phyloP scores from a whole-genome alignment of 2,329 filamentous ascomycete genomes.

The Cladosporium sp. region DNA sequence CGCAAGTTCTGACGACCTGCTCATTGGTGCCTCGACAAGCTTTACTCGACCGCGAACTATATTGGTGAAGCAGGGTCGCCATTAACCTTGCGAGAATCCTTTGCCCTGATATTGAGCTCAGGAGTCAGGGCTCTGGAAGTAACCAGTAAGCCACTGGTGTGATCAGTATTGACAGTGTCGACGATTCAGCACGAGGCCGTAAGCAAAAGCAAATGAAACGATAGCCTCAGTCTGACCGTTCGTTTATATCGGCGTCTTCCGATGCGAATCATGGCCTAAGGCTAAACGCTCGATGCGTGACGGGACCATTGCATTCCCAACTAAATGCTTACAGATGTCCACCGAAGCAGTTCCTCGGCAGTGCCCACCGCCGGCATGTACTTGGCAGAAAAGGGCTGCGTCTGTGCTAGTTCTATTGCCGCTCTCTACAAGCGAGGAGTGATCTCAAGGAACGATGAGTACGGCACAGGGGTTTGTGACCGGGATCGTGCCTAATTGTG shows the following conservation, averaged over 20 bases:
- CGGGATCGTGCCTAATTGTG: slow-evolving; percentile 15
- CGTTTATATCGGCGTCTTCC: background rate
- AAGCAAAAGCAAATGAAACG: slow-evolving; percentile 1
- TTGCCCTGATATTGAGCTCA: slow-evolving; percentile 1
- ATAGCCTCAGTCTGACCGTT: background rate
- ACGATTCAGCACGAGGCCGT: background rate
- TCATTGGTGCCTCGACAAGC: slow-evolving; percentile 1
- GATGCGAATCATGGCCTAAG: background rate
- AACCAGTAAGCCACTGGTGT: background rate
- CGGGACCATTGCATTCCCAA: background rate
- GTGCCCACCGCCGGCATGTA: background rate
- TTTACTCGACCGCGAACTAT: slow-evolving; percentile 6
- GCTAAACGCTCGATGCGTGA: slow-evolving; percentile 6
- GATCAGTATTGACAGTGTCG: background rate
- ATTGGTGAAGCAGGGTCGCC: background rate
- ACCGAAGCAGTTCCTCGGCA: background rate
- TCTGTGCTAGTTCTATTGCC: slow-evolving; percentile 3
- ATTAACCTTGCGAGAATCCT: background rate
- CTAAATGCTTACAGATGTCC: background rate
- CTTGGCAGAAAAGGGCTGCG: slow-evolving; percentile 11
- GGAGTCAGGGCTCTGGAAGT: background rate
- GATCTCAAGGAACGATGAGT: background rate
- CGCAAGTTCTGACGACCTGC: background rate
- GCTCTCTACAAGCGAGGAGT: background rate
- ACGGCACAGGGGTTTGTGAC: slow-evolving; percentile 8